These are phyloP conservation scores for Exophiala bonariae DNA, from an alignment of 2,329 filamentous ascomycete genomes.

Conservation along the genomic window DNA sequence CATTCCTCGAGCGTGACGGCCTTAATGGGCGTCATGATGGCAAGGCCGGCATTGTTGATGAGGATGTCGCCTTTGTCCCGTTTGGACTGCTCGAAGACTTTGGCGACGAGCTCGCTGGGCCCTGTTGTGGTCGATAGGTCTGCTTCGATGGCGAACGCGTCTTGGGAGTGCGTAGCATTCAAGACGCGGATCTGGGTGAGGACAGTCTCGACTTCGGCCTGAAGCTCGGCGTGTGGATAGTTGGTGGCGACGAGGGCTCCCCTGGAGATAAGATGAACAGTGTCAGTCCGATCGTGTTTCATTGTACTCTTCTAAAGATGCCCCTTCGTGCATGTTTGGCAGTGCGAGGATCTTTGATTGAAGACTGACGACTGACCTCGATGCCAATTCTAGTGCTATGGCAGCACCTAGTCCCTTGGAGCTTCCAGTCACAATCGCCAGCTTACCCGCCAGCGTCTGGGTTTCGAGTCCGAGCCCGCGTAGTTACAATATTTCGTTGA, in stretches of 20 bases:
- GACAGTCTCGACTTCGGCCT: slow-evolving; percentile 32
- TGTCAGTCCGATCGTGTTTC: no score
- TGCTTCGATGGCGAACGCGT: not conserved
- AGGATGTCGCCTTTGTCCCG: slow-evolving; percentile 14
- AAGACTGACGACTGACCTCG: no score
- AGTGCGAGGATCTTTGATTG: no score
- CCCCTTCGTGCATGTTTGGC: no score
- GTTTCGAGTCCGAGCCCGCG: no score
- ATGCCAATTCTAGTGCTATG: slow-evolving; percentile 50
- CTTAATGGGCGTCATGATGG: slow-evolving; percentile 2
- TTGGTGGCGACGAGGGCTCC: slow-evolving; percentile 52
- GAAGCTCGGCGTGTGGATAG: slow-evolving; percentile 45
- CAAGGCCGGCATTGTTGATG: slow-evolving; percentile 16
- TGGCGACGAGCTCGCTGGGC: not conserved
- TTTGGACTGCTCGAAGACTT: slow-evolving; percentile 1
- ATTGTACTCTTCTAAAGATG: no score
- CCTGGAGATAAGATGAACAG: no score
- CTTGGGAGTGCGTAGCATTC: not conserved
- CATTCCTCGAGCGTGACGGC: slow-evolving; percentile 44
- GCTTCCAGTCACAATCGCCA: slow-evolving; percentile 51
- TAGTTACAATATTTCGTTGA: no score
- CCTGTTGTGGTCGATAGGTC: slow-evolving; percentile 7
- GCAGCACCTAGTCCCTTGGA: slow-evolving; percentile 52
- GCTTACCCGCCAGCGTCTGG: slow-evolving; percentile 16
- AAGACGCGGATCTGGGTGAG: slow-evolving; percentile 35